A percentile compares a stretch with the other conserved stretches of the same genome.
Conservation (phyloP, 352 stramenopile species). For the Phytophthora agathidicida region DNA sequence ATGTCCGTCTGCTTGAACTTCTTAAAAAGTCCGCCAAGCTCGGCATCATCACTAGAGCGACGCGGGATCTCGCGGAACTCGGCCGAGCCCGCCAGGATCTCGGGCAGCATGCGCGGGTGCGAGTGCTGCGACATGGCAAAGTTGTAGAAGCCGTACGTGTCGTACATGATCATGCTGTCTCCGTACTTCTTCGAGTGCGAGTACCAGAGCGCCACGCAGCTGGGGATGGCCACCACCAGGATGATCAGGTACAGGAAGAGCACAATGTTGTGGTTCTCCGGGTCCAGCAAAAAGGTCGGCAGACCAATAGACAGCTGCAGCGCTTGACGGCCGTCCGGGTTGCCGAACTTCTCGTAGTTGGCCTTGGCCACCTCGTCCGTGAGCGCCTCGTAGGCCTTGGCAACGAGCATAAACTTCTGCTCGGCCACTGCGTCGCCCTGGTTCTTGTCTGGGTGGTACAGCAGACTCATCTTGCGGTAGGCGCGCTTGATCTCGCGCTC, state of each 20-base stretch:
- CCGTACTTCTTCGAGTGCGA: slow-evolving; percentile 98
- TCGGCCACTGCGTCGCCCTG: slow-evolving; percentile 96
- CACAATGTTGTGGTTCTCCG: slow-evolving; percentile 98
- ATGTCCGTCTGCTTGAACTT: slow-evolving; percentile 82
- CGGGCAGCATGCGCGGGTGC: slow-evolving; percentile 94
- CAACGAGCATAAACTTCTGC: slow-evolving; percentile 99
- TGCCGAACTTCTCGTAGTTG: slow-evolving; percentile 99
- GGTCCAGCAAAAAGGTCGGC: slow-evolving; percentile 97
- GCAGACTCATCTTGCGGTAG: slow-evolving; percentile 93
- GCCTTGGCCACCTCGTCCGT: slow-evolving; percentile 96
- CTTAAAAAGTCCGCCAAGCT: slow-evolving; percentile 70
- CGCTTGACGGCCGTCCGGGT: slow-evolving; percentile 98
- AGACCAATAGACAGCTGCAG: slow-evolving; percentile 96
- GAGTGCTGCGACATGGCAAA: slow-evolving; percentile 96
- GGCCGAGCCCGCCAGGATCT: slow-evolving; percentile 92
- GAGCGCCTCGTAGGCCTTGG: slow-evolving; percentile 94
- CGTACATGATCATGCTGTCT: slow-evolving; percentile 99
- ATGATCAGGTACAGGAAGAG: slow-evolving; percentile 98
- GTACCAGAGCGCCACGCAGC: slow-evolving; percentile 95
- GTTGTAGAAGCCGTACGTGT: slow-evolving; percentile 99
- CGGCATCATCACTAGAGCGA: slow-evolving; percentile 62
- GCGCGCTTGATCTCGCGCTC: slow-evolving; percentile 96
- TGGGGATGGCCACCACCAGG: slow-evolving; percentile 98
- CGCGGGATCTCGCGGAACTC: slow-evolving; percentile 90
- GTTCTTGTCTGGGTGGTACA: slow-evolving; percentile 97